Conservation (phyloP, 176 grass and related monocot species). For the bread wheat (Triticum aestivum) region DNA sequence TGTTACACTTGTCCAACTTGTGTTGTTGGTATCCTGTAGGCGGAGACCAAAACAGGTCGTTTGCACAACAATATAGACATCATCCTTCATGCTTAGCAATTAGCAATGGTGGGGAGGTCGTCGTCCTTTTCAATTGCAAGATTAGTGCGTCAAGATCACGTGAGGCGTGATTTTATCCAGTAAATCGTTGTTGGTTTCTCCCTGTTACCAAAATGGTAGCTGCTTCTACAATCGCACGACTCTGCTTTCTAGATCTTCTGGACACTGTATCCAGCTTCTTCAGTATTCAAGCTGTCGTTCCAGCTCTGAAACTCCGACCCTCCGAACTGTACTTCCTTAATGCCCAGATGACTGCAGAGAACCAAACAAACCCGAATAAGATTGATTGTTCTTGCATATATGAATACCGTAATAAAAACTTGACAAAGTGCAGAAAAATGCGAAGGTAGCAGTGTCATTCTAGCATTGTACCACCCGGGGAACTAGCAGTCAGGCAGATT, state of each 20-base stretch:
- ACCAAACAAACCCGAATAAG: conserved; percentile 32
- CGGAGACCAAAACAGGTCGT: no score
- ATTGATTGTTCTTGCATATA: conserved; percentile 3
- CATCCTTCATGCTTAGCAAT: not conserved
- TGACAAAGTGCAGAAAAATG: not conserved
- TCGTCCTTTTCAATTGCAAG: not conserved
- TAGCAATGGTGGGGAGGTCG: not conserved
- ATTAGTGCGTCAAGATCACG: not conserved
- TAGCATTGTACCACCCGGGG: not conserved
- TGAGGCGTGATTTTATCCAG: not conserved
- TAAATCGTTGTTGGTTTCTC: not conserved
- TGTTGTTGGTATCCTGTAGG: no score
- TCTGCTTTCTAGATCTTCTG: conserved; percentile 60
- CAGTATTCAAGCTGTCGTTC: conserved; percentile 66
- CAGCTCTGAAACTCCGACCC: conserved; percentile 75
- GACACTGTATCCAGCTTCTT: conserved; percentile 72
- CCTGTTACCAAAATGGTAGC: not conserved
- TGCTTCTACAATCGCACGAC: conserved; percentile 21
- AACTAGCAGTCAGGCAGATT: not conserved
- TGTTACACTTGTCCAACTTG: not conserved
- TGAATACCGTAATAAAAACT: conserved; percentile 7
- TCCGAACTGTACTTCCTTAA: conserved; percentile 87
- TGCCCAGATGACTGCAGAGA: conserved; percentile 72
- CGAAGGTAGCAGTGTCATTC: not conserved
- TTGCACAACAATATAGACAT: no score